Percentiles rank a stretch among this genome's conserved stretches.
These are phyloP conservation scores for Stentor roeselii DNA, from an alignment of 73 alveolate species.

Conservation along the genomic window DNA sequence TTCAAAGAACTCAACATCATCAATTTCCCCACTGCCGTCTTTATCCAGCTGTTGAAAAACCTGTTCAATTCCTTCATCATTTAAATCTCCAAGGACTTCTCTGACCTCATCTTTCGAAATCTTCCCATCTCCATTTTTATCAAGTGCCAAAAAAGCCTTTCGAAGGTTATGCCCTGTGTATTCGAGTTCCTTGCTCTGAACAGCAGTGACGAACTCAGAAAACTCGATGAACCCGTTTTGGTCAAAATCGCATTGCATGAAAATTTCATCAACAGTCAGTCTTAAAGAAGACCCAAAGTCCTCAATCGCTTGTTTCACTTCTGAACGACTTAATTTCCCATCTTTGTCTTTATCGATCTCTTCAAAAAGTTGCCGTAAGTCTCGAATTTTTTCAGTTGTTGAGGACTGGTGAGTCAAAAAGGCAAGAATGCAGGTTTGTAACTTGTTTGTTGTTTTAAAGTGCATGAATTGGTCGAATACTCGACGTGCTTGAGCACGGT, in stretches of 20 bases:
- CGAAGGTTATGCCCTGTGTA: not conserved
- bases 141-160: conserved; percentile 17
- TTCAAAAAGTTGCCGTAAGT: conserved; percentile 9
- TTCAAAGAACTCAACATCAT: no score
- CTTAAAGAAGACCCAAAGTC: not conserved
- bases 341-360: conserved; percentile 24
- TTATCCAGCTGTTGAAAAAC: no score
- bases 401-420: not conserved
- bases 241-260: conserved; percentile 25
- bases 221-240: conserved; percentile 30
- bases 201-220: conserved; percentile 21
- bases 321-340: conserved; percentile 30
- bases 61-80: no score
- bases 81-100: conserved; percentile 1
- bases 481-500: not conserved
- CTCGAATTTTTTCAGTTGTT: not conserved
- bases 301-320: conserved; percentile 1
- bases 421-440: not conserved
- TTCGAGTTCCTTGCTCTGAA: conserved; percentile 7
- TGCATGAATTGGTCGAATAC: not conserved
- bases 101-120: conserved; percentile 27
- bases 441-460: not conserved
- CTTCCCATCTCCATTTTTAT: conserved; percentile 26
- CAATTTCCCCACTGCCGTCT: no score
- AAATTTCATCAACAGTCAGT: conserved; percentile 16